A percentile compares a stretch with the other conserved stretches of the same genome.
Conservation (phyloP, 2,329 filamentous ascomycete species). For the Aschersonia sp. region DNA sequence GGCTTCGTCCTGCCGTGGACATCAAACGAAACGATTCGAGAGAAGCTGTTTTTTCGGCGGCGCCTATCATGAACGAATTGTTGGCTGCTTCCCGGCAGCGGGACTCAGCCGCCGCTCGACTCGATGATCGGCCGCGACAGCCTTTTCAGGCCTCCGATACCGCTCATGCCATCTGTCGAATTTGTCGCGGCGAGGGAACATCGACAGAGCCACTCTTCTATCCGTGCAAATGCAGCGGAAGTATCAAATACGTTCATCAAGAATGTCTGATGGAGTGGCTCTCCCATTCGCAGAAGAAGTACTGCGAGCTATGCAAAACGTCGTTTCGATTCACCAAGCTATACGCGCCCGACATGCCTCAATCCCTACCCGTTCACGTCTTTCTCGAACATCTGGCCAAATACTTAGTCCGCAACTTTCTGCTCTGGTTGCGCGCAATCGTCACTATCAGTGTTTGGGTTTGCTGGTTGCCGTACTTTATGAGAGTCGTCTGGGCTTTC, state of each 20-base stretch:
- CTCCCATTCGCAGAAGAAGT: conserved; percentile 96
- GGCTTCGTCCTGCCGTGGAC: conserved; percentile 3
- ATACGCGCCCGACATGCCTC: conserved; percentile 88
- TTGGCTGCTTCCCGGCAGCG: not conserved
- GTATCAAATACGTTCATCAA: conserved; percentile 97
- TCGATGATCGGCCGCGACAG: conserved; percentile 9
- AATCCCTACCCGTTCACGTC: conserved; percentile 61
- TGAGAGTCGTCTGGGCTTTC: conserved; percentile 83
- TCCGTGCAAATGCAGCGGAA: conserved; percentile 97
- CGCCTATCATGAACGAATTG: conserved; percentile 2
- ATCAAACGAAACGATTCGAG: not conserved
- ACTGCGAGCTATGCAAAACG: conserved; percentile 98
- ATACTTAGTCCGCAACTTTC: conserved; percentile 55
- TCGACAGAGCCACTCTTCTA: conserved; percentile 80
- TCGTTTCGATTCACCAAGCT: conserved; percentile 96
- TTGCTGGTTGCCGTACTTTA: conserved; percentile 73
- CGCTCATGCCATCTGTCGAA: conserved; percentile 72
- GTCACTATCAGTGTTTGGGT: conserved; percentile 83
- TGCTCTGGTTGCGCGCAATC: conserved; percentile 64
- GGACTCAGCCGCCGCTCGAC: conserved; percentile 7
- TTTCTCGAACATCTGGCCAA: conserved; percentile 67
- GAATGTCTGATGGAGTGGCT: conserved; percentile 98
- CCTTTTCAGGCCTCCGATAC: conserved; percentile 14
- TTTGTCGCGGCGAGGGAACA: conserved; percentile 83
- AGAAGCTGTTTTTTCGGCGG: not conserved